Evolutionary conservation across 2,329 filamentous ascomycete species (phyloP).

Genomic region (Xylariaceae sp.): DNA sequence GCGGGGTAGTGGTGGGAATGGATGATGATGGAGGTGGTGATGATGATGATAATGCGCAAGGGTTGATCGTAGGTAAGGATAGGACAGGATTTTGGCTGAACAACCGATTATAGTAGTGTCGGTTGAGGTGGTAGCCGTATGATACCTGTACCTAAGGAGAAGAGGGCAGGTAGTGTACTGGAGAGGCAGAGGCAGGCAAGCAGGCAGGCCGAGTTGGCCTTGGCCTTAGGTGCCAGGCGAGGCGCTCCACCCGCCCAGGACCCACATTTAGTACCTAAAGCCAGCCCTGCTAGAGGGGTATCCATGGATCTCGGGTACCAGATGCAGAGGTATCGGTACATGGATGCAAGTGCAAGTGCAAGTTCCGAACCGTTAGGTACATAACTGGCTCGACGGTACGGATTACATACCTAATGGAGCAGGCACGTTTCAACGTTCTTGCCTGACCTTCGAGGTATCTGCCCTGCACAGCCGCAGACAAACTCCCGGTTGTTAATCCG

Average conservation of each 20-base stretch:
- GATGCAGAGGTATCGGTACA: neutral
- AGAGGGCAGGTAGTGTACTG: too few relatives aligned
- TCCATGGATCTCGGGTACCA: neutral
- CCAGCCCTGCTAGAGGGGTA: slow-evolving; percentile 7
- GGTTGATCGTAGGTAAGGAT: slow-evolving; percentile 17
- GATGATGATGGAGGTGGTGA: slow-evolving; percentile 17
- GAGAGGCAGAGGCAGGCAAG: too few relatives aligned
- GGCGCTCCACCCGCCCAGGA: slow-evolving; percentile 5
- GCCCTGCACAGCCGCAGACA: too few relatives aligned
- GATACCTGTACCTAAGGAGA: neutral
- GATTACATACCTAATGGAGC: too few relatives aligned
- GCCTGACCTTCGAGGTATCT: too few relatives aligned
- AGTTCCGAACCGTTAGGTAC: neutral
- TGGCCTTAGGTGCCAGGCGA: slow-evolving; percentile 5
- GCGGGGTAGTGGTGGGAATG: slow-evolving; percentile 17
- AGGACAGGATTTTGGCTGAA: slow-evolving; percentile 21
- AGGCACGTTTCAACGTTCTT: too few relatives aligned
- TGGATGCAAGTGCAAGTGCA: neutral
- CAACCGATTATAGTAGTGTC: slow-evolving; percentile 7
- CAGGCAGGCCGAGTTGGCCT: neutral
- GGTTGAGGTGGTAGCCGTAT: slow-evolving; percentile 16
- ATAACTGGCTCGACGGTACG: too few relatives aligned
- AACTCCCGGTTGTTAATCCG: too few relatives aligned
- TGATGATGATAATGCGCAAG: slow-evolving; percentile 21
- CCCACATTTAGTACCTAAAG: slow-evolving; percentile 5